These are phyloP conservation scores for Phytophthora chlamydospora DNA, from an alignment of 352 stramenopile species.

Conservation along the genomic window DNA sequence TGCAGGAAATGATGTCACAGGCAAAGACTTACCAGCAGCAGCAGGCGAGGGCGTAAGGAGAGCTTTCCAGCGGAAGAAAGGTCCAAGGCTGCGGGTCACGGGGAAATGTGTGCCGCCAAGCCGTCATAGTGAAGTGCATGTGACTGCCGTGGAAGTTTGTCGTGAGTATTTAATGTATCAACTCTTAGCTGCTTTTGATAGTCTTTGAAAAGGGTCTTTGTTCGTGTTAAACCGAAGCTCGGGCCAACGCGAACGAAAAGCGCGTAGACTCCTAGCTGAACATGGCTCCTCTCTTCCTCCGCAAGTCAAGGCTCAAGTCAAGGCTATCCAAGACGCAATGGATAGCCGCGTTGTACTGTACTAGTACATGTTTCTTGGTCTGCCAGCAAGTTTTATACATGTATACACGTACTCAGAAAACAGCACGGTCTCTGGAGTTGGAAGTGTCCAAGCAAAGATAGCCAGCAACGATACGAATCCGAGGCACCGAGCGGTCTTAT, in stretches of 20 bases:
- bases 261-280: too few relatives aligned
- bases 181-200: slow-evolving; percentile 3
- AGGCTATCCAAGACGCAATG: too few relatives aligned
- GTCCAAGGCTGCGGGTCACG: slow-evolving; percentile 13
- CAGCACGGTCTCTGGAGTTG: too few relatives aligned
- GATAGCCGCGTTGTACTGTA: too few relatives aligned
- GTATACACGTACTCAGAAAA: too few relatives aligned
- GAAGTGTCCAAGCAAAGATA: slow-evolving; percentile 1
- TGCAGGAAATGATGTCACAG: slow-evolving; percentile 71
- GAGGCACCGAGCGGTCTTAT: slow-evolving; percentile 17
- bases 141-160: slow-evolving; percentile 30
- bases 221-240: not conserved
- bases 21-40: slow-evolving; percentile 50
- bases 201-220: too few relatives aligned
- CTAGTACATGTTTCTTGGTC: too few relatives aligned
- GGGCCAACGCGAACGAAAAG: not conserved
- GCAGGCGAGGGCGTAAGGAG: slow-evolving; percentile 23
- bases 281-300: too few relatives aligned
- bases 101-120: slow-evolving; percentile 16
- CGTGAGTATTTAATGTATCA: slow-evolving; percentile 39
- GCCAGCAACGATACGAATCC: not conserved
- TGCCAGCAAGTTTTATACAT: too few relatives aligned
- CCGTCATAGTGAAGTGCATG: slow-evolving; percentile 25
- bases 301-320: too few relatives aligned
- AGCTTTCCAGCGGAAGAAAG: slow-evolving; percentile 37